These are phyloP conservation scores for Cochlearia excelsa DNA, from an alignment of 345 rosid genomes.

Conservation along the genomic window DNA sequence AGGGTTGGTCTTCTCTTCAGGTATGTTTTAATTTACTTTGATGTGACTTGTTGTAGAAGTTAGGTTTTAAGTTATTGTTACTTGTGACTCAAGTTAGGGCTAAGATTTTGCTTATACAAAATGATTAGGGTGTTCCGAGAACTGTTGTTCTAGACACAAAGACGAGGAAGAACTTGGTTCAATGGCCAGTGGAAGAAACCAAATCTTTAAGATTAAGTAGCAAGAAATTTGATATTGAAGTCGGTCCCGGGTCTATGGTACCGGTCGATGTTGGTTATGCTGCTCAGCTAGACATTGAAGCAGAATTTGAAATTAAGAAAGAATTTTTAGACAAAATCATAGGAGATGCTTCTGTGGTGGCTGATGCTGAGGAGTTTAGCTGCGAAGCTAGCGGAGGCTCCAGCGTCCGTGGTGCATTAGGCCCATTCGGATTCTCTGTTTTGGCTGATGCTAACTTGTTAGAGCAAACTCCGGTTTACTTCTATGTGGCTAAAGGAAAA, in stretches of 20 bases:
- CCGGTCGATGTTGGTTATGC: conserved; percentile 58
- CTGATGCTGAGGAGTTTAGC: conserved; percentile 47
- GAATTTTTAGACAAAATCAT: conserved; percentile 42
- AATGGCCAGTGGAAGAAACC: conserved; percentile 89
- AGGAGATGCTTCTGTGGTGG: conserved; percentile 23
- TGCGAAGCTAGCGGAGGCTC: conserved; percentile 56
- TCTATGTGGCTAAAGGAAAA: conserved; percentile 58
- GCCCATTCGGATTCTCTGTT: conserved; percentile 86
- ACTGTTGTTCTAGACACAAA: conserved; percentile 55
- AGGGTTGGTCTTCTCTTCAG: conserved; percentile 98
- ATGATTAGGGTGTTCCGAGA: conserved; percentile 67
- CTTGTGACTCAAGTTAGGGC: conserved; percentile 2
- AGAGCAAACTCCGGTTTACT: conserved; percentile 87
- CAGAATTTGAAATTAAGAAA: conserved; percentile 66
- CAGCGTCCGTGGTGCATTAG: conserved; percentile 61
- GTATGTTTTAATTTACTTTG: conserved; percentile 31
- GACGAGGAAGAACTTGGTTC: conserved; percentile 63
- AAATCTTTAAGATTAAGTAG: conserved; percentile 66
- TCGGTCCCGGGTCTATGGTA: conserved; percentile 59
- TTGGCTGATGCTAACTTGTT: conserved; percentile 57
- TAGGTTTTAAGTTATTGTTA: neutral
- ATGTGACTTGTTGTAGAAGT: neutral
- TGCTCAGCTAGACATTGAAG: conserved; percentile 64
- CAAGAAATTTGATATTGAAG: conserved; percentile 42
- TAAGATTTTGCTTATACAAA: neutral